Evolutionary conservation across 148 eudicot genomes (phyloP).

Genomic region (Spergularia marina): DNA sequence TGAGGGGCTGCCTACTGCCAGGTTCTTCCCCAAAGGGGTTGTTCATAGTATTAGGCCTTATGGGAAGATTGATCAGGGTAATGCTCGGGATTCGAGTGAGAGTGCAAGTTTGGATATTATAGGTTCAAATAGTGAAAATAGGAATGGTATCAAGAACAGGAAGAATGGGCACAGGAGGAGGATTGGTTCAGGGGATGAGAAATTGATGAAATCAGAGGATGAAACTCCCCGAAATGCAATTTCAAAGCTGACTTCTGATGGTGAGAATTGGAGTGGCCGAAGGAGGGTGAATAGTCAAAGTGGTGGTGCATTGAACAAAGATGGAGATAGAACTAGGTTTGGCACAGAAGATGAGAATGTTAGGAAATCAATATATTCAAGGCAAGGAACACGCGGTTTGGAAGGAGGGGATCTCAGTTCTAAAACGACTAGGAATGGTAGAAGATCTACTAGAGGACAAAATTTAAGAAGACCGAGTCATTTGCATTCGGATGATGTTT

Average conservation of each 20-base stretch:
- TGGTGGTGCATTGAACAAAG: conserved; percentile 20
- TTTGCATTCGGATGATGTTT: conserved; percentile 32
- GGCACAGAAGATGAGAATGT: conserved; percentile 17
- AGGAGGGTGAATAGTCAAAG: background rate
- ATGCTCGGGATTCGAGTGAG: background rate
- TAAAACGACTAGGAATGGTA: background rate
- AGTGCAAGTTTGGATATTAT: background rate
- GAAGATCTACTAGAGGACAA: conserved; percentile 17
- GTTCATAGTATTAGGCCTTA: conserved; percentile 79
- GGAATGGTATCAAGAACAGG: conserved; percentile 5
- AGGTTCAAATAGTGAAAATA: background rate
- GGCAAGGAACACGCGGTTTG: conserved; percentile 13
- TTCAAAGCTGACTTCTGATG: background rate
- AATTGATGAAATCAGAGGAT: background rate
- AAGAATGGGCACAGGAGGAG: conserved; percentile 22
- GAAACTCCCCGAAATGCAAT: background rate
- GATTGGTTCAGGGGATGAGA: conserved; percentile 7
- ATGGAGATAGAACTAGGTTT: conserved; percentile 21
- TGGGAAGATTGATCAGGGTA: conserved; percentile 29
- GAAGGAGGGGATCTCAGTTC: conserved; percentile 13
- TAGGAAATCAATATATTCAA: conserved; percentile 17
- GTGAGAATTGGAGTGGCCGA: background rate
- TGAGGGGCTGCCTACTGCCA: conserved; percentile 62
- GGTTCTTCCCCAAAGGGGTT: conserved; percentile 88
- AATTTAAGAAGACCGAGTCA: conserved; percentile 16